phyloP scores from a whole-genome alignment of 1,284 basidiomycete species.

The Dichomitus squalens region DNA sequence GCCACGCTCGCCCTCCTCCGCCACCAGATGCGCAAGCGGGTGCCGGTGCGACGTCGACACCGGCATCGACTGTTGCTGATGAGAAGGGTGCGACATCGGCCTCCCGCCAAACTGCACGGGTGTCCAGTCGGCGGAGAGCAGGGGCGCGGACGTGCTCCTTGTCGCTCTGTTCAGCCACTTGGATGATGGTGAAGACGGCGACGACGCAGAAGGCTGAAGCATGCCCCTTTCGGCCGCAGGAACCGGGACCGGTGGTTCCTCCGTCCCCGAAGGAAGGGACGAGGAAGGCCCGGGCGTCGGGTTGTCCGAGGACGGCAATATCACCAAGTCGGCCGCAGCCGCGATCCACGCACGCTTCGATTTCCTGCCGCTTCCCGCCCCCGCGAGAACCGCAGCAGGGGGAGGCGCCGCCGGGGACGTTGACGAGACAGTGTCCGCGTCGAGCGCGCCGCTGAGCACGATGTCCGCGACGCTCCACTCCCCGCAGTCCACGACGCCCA shows the following conservation, averaged over 20 bases:
- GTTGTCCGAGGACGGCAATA: slow-evolving; percentile 19
- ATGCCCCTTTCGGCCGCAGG: not conserved
- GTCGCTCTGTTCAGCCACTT: not conserved
- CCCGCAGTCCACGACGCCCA: slow-evolving; percentile 22
- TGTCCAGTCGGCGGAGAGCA: not conserved
- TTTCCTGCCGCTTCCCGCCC: not conserved
- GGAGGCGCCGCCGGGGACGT: not conserved
- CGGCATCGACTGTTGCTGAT: no score
- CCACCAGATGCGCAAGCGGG: not conserved
- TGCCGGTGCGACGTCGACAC: not conserved
- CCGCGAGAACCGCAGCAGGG: not conserved
- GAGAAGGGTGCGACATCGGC: slow-evolving; percentile 3
- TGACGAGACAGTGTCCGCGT: slow-evolving; percentile 16
- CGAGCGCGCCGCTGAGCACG: slow-evolving; percentile 39
- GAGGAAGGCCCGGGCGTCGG: not conserved
- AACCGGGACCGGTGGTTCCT: no score
- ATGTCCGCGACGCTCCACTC: slow-evolving; percentile 41
- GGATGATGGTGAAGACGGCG: not conserved
- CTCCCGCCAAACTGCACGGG: not conserved
- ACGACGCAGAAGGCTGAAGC: not conserved
- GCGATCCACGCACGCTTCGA: slow-evolving; percentile 25
- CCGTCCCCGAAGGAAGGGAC: no score
- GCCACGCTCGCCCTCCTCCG: not conserved
- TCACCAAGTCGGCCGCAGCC: slow-evolving; percentile 25
- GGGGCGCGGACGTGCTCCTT: slow-evolving; percentile 10